Percentiles rank a stretch among this genome's conserved stretches.
These are phyloP conservation scores for Penicillium hesseltinei DNA, from an alignment of 2,329 filamentous ascomycete species.

Conservation along the genomic window DNA sequence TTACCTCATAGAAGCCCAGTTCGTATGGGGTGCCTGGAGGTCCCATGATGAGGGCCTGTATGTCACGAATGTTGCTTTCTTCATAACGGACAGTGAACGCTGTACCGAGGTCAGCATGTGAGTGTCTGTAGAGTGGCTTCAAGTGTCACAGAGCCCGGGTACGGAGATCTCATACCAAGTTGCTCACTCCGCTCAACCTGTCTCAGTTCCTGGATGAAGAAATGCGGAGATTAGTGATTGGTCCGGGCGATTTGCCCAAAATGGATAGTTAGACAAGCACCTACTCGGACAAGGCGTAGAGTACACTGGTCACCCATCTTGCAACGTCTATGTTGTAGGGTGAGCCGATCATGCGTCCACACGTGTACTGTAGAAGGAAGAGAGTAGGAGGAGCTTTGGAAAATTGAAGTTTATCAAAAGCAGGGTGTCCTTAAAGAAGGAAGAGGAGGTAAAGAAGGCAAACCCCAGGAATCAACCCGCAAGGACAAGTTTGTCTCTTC, in stretches of 20 bases:
- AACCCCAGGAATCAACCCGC: background rate
- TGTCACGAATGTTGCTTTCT: slow-evolving; percentile 83
- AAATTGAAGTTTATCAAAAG: no score
- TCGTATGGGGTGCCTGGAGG: slow-evolving; percentile 95
- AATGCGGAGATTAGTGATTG: background rate
- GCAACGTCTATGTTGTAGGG: background rate
- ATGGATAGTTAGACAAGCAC: background rate
- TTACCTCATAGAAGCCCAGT: slow-evolving; percentile 93
- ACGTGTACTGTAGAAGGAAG: no score
- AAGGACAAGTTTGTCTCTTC: background rate
- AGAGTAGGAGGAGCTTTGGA: background rate
- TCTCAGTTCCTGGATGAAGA: slow-evolving; percentile 12
- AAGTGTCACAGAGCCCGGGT: background rate
- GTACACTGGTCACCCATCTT: slow-evolving; percentile 17
- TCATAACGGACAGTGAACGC: slow-evolving; percentile 83
- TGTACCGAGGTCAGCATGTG: slow-evolving; percentile 37
- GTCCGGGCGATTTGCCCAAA: background rate
- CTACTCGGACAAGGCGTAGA: slow-evolving; percentile 18
- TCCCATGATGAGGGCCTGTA: slow-evolving; percentile 84
- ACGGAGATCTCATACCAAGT: slow-evolving; percentile 7
- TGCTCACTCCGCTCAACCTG: slow-evolving; percentile 14
- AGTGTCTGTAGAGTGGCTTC: background rate
- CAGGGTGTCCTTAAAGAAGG: background rate
- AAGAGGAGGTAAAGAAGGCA: background rate
- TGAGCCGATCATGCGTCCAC: background rate